Evolutionary conservation across 768 basidiomycete genomes (phyloP).

Genomic region (Hydnomerulius pinastri): DNA sequence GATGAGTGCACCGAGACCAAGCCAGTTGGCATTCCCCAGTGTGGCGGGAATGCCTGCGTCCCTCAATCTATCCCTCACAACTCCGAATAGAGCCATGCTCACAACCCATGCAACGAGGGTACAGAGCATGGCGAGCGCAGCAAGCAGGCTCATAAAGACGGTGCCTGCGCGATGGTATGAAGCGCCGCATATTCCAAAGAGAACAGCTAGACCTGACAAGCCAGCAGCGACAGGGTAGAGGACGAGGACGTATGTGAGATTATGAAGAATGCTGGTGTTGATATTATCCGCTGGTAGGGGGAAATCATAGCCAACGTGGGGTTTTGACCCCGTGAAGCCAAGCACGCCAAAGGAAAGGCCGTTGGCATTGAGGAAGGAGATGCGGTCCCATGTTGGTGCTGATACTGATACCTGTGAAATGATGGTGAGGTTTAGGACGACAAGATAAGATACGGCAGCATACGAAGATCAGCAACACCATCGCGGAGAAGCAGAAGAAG

Average conservation of each 20-base stretch:
- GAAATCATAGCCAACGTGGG: constrained; percentile 62
- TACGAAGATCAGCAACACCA: constrained; percentile 70
- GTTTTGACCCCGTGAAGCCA: constrained; percentile 63
- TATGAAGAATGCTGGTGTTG: constrained; percentile 59
- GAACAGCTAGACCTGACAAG: constrained; percentile 60
- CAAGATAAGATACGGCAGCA: constrained; percentile 25
- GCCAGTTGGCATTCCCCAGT: constrained; percentile 83
- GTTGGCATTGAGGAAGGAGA: constrained; percentile 67
- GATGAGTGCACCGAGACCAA: constrained; percentile 73
- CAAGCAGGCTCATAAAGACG: constrained; percentile 71
- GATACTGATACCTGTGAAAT: constrained; percentile 63
- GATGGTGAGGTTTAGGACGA: background rate
- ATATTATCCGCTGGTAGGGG: constrained; percentile 16
- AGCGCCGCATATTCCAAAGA: constrained; percentile 70
- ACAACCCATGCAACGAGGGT: constrained; percentile 72
- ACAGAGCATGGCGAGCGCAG: constrained; percentile 64
- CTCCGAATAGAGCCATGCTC: constrained; percentile 80
- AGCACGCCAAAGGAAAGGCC: constrained; percentile 71
- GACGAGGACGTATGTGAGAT: constrained; percentile 73
- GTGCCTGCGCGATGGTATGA: constrained; percentile 70
- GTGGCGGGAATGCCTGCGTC: constrained; percentile 48
- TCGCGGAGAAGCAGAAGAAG: constrained; percentile 71
- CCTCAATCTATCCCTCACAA: constrained; percentile 60
- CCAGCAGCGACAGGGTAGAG: constrained; percentile 80
- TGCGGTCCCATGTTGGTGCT: constrained; percentile 68